Percentiles rank a stretch among this genome's conserved stretches.
These are phyloP conservation scores for Plasmopara muralis DNA, from an alignment of 352 stramenopile genomes.

Conservation along the genomic window DNA sequence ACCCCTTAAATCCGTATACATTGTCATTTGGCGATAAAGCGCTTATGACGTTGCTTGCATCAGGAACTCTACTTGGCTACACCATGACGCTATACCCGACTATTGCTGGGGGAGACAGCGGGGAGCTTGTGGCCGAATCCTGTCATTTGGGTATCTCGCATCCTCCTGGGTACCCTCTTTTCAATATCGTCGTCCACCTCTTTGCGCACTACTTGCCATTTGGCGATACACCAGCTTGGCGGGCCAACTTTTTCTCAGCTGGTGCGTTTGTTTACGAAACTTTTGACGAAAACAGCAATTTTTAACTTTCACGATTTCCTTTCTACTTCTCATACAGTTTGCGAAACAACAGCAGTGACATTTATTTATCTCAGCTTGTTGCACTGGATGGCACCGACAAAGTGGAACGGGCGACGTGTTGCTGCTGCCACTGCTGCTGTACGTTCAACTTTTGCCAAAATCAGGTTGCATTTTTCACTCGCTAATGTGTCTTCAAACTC, in stretches of 20 bases:
- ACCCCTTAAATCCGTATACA: not conserved
- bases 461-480: too few relatives aligned
- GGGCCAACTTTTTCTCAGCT: conserved; percentile 87
- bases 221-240: conserved; percentile 51
- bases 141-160: conserved; percentile 91
- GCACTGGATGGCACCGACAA: conserved; percentile 30
- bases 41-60: conserved; percentile 8
- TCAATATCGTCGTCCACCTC: conserved; percentile 84
- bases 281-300: not conserved
- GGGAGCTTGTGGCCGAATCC: conserved; percentile 91
- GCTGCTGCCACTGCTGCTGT: conserved; percentile 52
- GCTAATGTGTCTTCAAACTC: not conserved
- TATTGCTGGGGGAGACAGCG: conserved; percentile 86
- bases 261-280: conserved; percentile 15
- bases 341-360: conserved; percentile 40
- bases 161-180: conserved; percentile 92
- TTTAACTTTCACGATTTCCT: not conserved
- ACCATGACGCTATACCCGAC: conserved; percentile 73
- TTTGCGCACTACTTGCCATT: conserved; percentile 35
- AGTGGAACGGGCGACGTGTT: conserved; percentile 18
- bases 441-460: conserved; percentile 1
- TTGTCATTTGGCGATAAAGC: conserved; percentile 13
- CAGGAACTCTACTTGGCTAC: conserved; percentile 54
- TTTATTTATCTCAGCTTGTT: conserved; percentile 57
- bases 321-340: conserved; percentile 27